phyloP scores from a whole-genome alignment of 1,284 basidiomycete species.

The Cutaneotrichosporon sp. region DNA sequence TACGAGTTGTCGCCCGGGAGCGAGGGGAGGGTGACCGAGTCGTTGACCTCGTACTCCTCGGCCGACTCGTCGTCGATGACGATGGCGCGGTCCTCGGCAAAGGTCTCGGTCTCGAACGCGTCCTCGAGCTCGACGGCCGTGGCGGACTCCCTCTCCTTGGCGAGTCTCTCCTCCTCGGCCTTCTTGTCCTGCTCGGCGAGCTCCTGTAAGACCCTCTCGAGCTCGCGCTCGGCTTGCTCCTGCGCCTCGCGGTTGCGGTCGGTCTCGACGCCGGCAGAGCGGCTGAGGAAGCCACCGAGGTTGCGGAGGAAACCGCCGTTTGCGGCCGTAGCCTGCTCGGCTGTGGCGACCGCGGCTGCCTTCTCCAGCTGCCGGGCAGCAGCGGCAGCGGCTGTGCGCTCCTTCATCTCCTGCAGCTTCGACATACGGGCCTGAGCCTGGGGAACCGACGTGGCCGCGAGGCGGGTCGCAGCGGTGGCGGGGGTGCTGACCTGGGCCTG shows the following conservation, averaged over 20 bases:
- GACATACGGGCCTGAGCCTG: conserved; percentile 42
- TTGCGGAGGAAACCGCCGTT: conserved; percentile 44
- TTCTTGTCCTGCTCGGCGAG: conserved; percentile 18
- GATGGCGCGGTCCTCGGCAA: conserved; percentile 15
- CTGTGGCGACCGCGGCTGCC: conserved; percentile 15
- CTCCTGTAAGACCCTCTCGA: conserved; percentile 32
- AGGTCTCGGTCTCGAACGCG: conserved; percentile 10
- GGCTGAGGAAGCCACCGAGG: conserved; percentile 31
- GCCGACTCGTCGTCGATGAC: conserved; percentile 17
- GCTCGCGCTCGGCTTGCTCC: conserved; percentile 33
- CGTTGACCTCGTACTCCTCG: conserved; percentile 30
- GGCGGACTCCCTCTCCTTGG: conserved; percentile 6
- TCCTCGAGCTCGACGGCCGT: conserved; percentile 3
- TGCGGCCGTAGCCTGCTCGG: conserved; percentile 19
- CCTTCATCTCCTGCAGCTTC: conserved; percentile 45
- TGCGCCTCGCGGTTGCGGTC: conserved; percentile 29
- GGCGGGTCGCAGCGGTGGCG: not conserved
- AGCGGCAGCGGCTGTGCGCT: conserved; percentile 39
- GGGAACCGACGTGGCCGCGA: conserved; percentile 11
- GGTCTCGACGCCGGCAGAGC: conserved; percentile 34
- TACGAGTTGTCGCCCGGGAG: conserved; percentile 22
- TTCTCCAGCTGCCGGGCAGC: conserved; percentile 33
- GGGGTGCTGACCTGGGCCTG: conserved; percentile 13
- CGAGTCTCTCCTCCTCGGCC: conserved; percentile 1
- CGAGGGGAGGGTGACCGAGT: conserved; percentile 21